Percentiles rank a stretch among this genome's conserved stretches.
Evolutionary conservation across 768 basidiomycete species (phyloP).

Genomic region (Leccinum longicurvipes): DNA sequence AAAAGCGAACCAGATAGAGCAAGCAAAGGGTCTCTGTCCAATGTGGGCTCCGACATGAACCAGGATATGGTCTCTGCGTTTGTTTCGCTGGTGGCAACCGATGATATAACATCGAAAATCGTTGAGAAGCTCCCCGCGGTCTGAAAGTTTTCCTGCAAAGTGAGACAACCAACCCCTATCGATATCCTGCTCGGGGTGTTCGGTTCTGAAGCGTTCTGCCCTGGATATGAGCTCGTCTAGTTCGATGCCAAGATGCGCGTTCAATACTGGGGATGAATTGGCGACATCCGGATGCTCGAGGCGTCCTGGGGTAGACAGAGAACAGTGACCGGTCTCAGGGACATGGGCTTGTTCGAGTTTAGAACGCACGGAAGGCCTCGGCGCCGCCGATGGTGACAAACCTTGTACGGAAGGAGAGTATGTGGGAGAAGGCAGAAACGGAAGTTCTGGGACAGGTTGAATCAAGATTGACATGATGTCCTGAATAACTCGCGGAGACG

Average conservation of each 20-base stretch:
- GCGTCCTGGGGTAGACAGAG: conserved; percentile 1
- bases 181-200: conserved; percentile 55
- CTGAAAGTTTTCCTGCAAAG: conserved; percentile 65
- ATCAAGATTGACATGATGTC: conserved; percentile 31
- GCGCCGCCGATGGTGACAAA: background rate
- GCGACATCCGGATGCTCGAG: background rate
- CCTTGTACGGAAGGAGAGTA: background rate
- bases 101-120: conserved; percentile 68
- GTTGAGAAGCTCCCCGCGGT: conserved; percentile 50
- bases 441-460: conserved; percentile 14
- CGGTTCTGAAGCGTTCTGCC: conserved; percentile 51
- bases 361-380: background rate
- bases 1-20: conserved; percentile 56
- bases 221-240: conserved; percentile 51
- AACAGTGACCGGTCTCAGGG: background rate
- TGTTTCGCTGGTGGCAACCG: conserved; percentile 67
- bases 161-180: conserved; percentile 63
- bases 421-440: conserved; percentile 2
- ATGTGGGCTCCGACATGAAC: conserved; percentile 73
- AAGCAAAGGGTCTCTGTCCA: conserved; percentile 63
- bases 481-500: conserved; percentile 28
- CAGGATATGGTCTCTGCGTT: conserved; percentile 69
- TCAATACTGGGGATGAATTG: conserved; percentile 48
- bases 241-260: conserved; percentile 61
- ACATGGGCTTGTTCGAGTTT: background rate